Evolutionary conservation across 1,284 basidiomycete species (phyloP), one percentile per base, ranked within the genome.

Genomic region (Ceratobasidium sp.): DNA sequence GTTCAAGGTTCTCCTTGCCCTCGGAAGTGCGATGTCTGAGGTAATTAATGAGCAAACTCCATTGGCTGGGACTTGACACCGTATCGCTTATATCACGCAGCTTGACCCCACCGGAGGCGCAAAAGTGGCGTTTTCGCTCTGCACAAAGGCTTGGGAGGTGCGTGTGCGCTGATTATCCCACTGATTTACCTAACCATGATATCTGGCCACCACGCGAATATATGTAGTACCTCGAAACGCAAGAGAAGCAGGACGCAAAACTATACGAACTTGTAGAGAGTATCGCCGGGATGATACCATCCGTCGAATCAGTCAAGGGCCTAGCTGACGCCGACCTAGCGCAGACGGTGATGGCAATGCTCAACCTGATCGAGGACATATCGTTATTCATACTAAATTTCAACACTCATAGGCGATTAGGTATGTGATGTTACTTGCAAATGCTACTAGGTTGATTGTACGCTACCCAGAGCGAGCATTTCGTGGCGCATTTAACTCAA

Each of bases 191-290:
- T 30, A 30, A 41, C 16, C 50, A 46, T 41, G 44, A 67, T n/a
- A 46, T 67, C n/a, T 79, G 76, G 81, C 20, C 64, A 80, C 76
- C 80, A 80, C 20, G 64, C 80, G 46, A 12, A 12, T 48, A 12
- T n/a, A 57, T 10, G 20, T n/a, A 67, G 65, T 30, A 67, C 27
- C 14, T 67, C 8, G 65, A 67, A 27, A 12, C 18, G 30, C 65
- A 44, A 16, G 27, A 30, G 27, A 30, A 30, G 27, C 27, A 30
- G 27, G 27, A 30, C 27, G 27, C 27, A 30, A 30, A 20, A 67
- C 20, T 52, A 16, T 23, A 48, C n/a, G 12, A 27, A 18, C 30
- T 48, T 14, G 50, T 67, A 7, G 44, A 48, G 30, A 27, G 44
- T 7, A 12, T 67, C 8, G 65, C 20, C 10, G 10, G 27, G 4